Evolutionary conservation across 108 stramenopile genomes (phyloP).

Genomic region (Stephanodiscus triporus): DNA sequence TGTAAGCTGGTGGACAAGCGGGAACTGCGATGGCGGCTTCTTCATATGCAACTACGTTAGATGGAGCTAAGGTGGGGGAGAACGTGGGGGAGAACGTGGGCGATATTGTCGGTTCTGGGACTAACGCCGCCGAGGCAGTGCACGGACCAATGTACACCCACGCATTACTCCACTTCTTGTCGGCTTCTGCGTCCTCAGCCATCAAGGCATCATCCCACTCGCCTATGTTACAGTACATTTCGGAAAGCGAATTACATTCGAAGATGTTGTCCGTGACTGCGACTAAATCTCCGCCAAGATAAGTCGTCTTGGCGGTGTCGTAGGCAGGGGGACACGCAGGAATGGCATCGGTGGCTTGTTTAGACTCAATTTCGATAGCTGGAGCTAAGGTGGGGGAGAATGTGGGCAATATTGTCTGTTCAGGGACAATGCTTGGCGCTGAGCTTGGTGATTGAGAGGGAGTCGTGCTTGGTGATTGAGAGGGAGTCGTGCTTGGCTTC

Average conservation of each 20-base stretch:
- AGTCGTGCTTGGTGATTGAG: too few species aligned
- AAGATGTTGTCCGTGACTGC: constrained; percentile 12
- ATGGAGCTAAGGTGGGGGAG: neutral
- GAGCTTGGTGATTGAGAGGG: too few species aligned
- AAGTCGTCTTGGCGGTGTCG: constrained; percentile 9
- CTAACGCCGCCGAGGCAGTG: too few species aligned
- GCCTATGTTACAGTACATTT: constrained; percentile 12
- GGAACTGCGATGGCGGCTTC: neutral
- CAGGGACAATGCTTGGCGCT: too few species aligned
- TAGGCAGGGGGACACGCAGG: constrained; percentile 16
- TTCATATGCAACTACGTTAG: neutral
- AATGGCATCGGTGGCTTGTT: neutral
- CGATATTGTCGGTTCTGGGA: neutral
- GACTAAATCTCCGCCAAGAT: constrained; percentile 1
- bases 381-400: neutral
- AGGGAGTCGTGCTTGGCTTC: too few species aligned
- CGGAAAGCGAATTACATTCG: constrained; percentile 2
- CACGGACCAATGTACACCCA: constrained; percentile 11
- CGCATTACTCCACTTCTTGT: constrained; percentile 4
- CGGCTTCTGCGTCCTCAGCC: constrained; percentile 4
- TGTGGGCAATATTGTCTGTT: too few species aligned
- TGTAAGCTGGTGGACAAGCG: constrained; percentile 12
- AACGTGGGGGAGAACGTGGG: neutral
- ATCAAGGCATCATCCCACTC: constrained; percentile 16
- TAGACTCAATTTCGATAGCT: neutral